Conservation (phyloP, 2,329 filamentous ascomycete genomes). For the Karstenula rhodostoma region DNA sequence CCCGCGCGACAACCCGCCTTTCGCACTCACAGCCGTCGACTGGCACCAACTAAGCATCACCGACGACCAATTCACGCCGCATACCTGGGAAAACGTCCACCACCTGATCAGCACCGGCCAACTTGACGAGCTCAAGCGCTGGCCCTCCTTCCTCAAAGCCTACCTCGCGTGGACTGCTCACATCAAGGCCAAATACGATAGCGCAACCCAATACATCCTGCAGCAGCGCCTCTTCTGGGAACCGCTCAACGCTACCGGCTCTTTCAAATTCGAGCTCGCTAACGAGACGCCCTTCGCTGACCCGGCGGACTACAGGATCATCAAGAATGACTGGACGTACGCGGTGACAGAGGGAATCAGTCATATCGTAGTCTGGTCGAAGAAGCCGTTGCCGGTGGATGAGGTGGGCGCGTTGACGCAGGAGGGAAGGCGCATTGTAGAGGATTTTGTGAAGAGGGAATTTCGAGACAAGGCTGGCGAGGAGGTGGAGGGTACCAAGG, state of each 20-base stretch:
- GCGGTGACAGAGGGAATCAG: slow-evolving; percentile 62
- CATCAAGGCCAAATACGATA: slow-evolving; percentile 64
- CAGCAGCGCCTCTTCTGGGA: slow-evolving; percentile 63
- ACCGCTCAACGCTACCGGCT: slow-evolving; percentile 25
- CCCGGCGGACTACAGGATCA: slow-evolving; percentile 62
- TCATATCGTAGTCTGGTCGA: slow-evolving; percentile 66
- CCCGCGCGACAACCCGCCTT: slow-evolving; percentile 44
- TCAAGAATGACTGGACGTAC: slow-evolving; percentile 72
- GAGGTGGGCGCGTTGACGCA: slow-evolving; percentile 41
- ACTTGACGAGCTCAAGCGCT: slow-evolving; percentile 65
- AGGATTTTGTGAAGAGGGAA: slow-evolving; percentile 46
- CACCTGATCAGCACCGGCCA: slow-evolving; percentile 55
- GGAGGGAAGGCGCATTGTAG: slow-evolving; percentile 37
- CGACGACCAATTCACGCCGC: slow-evolving; percentile 44
- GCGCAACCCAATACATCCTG: slow-evolving; percentile 65
- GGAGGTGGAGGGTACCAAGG: slow-evolving; percentile 52
- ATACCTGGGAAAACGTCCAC: slow-evolving; percentile 45
- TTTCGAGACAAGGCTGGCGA: slow-evolving; percentile 57
- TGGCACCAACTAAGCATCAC: slow-evolving; percentile 44
- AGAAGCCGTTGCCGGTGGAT: slow-evolving; percentile 45
- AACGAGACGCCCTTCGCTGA: slow-evolving; percentile 63
- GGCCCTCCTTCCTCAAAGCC: slow-evolving; percentile 65
- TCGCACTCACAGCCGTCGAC: slow-evolving; percentile 45
- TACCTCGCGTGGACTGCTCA: slow-evolving; percentile 67
- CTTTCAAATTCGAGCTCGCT: slow-evolving; percentile 50